Conservation (phyloP, 108 stramenopile species). For the Nitzschia sp. region DNA sequence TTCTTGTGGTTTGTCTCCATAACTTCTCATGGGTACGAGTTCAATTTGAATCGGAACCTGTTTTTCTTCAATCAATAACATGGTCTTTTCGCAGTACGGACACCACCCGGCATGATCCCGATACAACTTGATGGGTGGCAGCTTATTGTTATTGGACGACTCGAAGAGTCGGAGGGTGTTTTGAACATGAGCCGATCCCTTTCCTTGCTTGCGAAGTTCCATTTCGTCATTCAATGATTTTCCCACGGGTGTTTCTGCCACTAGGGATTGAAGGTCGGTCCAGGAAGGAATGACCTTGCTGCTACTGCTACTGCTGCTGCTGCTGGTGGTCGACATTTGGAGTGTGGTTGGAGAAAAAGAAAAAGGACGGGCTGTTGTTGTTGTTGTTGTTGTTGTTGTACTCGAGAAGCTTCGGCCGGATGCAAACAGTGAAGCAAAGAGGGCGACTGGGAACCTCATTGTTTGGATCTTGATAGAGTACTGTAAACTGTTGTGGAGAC, state of each 20-base stretch:
- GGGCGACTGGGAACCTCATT: constrained; percentile 8
- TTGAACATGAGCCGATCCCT: constrained; percentile 69
- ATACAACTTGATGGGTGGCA: constrained; percentile 65
- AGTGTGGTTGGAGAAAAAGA: not conserved
- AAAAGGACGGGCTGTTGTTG: not conserved
- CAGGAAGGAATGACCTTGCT: constrained; percentile 44
- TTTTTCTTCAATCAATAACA: constrained; percentile 93
- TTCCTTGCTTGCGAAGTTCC: constrained; percentile 49
- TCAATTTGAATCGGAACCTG: constrained; percentile 85
- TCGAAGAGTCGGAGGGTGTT: constrained; percentile 70
- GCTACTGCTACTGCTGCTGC: too few species aligned
- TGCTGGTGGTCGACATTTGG: not conserved
- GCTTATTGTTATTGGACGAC: constrained; percentile 4
- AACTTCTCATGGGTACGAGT: constrained; percentile 90
- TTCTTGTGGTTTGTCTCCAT: constrained; percentile 88
- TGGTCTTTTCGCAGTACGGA: constrained; percentile 57
- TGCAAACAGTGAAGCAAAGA: constrained; percentile 2
- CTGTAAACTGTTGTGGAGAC: too few species aligned
- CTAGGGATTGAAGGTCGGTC: constrained; percentile 28
- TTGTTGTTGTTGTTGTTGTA: too few species aligned
- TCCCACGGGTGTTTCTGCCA: constrained; percentile 52
- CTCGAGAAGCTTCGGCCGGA: not conserved
- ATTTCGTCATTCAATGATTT: constrained; percentile 62
- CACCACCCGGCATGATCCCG: constrained; percentile 82
- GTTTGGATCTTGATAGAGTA: too few species aligned